Percentiles rank a stretch among this genome's conserved stretches.
phyloP scores from a whole-genome alignment of 2,329 filamentous ascomycete species.

The Apiospora rasikravindrae region DNA sequence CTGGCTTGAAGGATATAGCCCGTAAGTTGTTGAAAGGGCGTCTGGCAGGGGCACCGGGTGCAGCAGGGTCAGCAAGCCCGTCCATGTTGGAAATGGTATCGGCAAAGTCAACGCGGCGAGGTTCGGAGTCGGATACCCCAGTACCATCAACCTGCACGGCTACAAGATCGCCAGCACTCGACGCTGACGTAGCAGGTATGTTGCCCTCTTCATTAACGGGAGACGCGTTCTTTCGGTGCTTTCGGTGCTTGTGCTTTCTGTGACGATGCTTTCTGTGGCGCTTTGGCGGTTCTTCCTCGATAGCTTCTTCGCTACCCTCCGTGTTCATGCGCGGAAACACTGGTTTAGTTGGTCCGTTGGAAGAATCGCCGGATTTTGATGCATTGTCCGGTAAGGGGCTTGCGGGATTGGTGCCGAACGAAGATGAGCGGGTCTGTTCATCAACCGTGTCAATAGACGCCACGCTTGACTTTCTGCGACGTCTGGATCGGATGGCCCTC shows the following conservation, averaged over 20 bases:
- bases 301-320: conserved; percentile 49
- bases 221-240: conserved; percentile 34
- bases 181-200: background rate
- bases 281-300: conserved; percentile 49
- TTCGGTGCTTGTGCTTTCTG: conserved; percentile 51
- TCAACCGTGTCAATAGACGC: conserved; percentile 67
- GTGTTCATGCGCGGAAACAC: conserved; percentile 44
- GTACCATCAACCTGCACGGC: conserved; percentile 17
- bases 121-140: conserved; percentile 42
- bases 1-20: conserved; percentile 65
- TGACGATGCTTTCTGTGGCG: conserved; percentile 41
- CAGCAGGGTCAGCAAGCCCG: conserved; percentile 34
- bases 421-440: conserved; percentile 45
- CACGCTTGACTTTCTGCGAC: conserved; percentile 77
- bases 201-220: conserved; percentile 30
- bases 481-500: conserved; percentile 72
- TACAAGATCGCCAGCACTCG: conserved; percentile 18
- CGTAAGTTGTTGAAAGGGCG: conserved; percentile 62
- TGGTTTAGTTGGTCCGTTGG: conserved; percentile 37
- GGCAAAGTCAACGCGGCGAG: conserved; percentile 65
- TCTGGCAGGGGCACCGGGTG: conserved; percentile 32
- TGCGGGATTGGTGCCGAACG: conserved; percentile 45
- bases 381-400: conserved; percentile 44
- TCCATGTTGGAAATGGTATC: conserved; percentile 33
- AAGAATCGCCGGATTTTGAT: conserved; percentile 44